Conservation (phyloP, 305 asterid species). For the Fraxinus paxiana region DNA sequence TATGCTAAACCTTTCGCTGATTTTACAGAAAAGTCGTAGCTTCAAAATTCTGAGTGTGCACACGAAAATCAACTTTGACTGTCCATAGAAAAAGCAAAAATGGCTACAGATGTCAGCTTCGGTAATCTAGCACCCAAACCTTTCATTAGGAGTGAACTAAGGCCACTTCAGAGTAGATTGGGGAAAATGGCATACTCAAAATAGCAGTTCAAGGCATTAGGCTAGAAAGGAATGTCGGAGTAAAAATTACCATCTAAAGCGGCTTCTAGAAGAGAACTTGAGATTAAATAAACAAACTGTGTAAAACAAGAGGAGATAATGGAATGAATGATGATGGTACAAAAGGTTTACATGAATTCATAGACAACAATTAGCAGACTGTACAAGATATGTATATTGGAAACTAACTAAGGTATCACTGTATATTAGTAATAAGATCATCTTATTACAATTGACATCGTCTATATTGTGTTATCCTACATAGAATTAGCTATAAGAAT, state of each 20-base stretch:
- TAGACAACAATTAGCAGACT: neutral
- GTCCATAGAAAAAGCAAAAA: neutral
- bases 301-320: neutral
- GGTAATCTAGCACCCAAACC: neutral
- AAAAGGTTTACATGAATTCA: neutral
- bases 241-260: neutral
- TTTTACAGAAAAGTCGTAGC: neutral
- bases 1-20: conserved; percentile 7
- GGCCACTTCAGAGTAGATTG: conserved; percentile 9
- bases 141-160: conserved; percentile 8
- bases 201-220: neutral
- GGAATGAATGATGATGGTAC: neutral
- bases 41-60: conserved; percentile 1
- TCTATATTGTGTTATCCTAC: neutral
- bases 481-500: conserved; percentile 10
- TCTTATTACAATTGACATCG: neutral
- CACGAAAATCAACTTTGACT: conserved; percentile 16
- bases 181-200: neutral
- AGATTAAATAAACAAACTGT: neutral
- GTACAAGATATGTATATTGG: neutral
- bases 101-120: neutral
- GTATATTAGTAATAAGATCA: neutral
- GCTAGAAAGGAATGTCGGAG: neutral
- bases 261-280: neutral
- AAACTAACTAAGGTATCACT: neutral